Conservation (phyloP, 2,329 filamentous ascomycete genomes). For the Fusarium domesticum region DNA sequence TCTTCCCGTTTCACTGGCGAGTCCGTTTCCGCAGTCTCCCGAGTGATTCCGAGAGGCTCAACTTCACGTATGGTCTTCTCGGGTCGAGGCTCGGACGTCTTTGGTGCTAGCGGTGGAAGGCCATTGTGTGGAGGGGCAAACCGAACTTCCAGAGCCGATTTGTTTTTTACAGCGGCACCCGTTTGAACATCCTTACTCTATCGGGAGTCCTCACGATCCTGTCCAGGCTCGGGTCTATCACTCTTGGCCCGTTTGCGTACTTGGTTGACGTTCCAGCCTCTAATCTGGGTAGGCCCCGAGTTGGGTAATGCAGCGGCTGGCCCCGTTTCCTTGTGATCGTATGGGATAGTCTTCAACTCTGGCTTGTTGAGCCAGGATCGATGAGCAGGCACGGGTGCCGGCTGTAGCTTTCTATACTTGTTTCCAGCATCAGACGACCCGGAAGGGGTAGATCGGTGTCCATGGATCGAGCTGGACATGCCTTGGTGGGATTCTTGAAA, state of each 20-base stretch:
- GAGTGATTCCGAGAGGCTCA: neutral
- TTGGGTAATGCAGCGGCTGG: slow-evolving; percentile 54
- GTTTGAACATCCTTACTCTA: slow-evolving; percentile 29
- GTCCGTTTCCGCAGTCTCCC: neutral
- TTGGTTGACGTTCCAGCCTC: slow-evolving; percentile 53
- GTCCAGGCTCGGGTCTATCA: slow-evolving; percentile 32
- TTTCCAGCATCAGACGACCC: slow-evolving; percentile 38
- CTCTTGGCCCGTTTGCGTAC: slow-evolving; percentile 37
- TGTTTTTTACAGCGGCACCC: slow-evolving; percentile 7
- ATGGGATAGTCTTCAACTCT: slow-evolving; percentile 58
- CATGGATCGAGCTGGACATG: slow-evolving; percentile 31
- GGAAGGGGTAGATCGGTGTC: slow-evolving; percentile 39
- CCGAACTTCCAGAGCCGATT: slow-evolving; percentile 16
- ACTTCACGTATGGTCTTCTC: neutral
- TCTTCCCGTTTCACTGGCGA: slow-evolving; percentile 8
- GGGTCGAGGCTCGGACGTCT: slow-evolving; percentile 9
- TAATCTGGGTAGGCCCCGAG: slow-evolving; percentile 54
- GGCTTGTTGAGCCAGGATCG: slow-evolving; percentile 45
- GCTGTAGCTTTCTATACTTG: slow-evolving; percentile 58
- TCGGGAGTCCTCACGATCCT: slow-evolving; percentile 40
- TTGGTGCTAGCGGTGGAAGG: slow-evolving; percentile 14
- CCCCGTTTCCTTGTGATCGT: slow-evolving; percentile 58
- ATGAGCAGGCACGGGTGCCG: slow-evolving; percentile 54
- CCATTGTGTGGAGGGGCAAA: slow-evolving; percentile 26
- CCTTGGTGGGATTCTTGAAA: slow-evolving; percentile 36